These are phyloP conservation scores for Stenocarpella maydis DNA, from an alignment of 2,329 filamentous ascomycete species.

Conservation along the genomic window DNA sequence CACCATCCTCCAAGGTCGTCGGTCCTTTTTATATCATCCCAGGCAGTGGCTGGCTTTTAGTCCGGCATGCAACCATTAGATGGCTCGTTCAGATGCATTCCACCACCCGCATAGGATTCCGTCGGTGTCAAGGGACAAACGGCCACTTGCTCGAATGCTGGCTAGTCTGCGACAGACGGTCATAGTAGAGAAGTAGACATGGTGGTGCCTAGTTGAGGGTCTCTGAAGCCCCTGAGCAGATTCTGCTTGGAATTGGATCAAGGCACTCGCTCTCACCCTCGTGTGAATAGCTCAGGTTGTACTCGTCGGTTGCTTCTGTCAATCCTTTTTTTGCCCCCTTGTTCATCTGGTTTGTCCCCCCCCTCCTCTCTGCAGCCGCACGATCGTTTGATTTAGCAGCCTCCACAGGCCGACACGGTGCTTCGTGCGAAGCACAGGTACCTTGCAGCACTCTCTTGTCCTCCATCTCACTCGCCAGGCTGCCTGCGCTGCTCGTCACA, in stretches of 20 bases:
- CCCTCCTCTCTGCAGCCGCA: slow-evolving; percentile 25
- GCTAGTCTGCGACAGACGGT: slow-evolving; percentile 5
- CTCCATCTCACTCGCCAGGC: slow-evolving; percentile 5
- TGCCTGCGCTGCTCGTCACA: slow-evolving; percentile 21
- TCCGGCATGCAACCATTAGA: slow-evolving; percentile 31
- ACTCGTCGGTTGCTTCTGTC: slow-evolving; percentile 24
- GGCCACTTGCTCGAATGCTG: slow-evolving; percentile 15
- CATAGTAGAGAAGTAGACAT: not conserved
- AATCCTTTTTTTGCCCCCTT: not conserved
- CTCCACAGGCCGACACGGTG: slow-evolving; percentile 32
- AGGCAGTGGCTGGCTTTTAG: slow-evolving; percentile 30
- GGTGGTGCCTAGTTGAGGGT: not conserved
- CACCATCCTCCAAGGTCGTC: slow-evolving; percentile 8
- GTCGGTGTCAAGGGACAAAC: slow-evolving; percentile 33
- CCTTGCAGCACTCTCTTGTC: slow-evolving; percentile 21
- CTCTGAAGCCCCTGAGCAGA: not conserved
- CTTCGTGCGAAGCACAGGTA: slow-evolving; percentile 27
- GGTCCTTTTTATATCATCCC: slow-evolving; percentile 14
- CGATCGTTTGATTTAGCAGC: slow-evolving; percentile 37
- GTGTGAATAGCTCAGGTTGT: slow-evolving; percentile 13
- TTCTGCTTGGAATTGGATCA: not conserved
- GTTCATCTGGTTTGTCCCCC: slow-evolving; percentile 11
- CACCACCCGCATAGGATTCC: slow-evolving; percentile 26
- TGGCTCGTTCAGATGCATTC: slow-evolving; percentile 28
- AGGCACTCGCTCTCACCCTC: not conserved